Evolutionary conservation across 495 filamentous ascomycete genomes (phyloP).

Genomic region (Neurospora sp.): DNA sequence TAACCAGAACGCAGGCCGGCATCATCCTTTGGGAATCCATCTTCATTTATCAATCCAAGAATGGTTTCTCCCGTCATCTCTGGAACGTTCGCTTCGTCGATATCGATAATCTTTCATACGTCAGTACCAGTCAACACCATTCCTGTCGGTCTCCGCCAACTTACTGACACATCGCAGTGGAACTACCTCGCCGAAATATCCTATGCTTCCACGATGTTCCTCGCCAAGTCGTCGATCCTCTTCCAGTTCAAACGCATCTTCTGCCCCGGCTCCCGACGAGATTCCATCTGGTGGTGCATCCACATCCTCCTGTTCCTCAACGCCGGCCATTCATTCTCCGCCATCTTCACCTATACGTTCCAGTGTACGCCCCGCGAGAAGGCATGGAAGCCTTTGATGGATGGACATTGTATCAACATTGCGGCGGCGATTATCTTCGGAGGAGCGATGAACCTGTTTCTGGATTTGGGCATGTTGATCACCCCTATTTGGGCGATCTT

Average conservation of each 20-base stretch:
- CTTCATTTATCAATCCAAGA: conserved; percentile 12
- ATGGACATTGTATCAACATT: conserved; percentile 21
- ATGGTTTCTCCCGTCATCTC: conserved; percentile 16
- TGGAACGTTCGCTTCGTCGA: conserved; percentile 13
- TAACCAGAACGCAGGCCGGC: conserved; percentile 2
- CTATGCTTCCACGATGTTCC: conserved; percentile 15
- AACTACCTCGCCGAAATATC: conserved; percentile 18
- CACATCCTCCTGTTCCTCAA: conserved; percentile 18
- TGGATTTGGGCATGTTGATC: conserved; percentile 21
- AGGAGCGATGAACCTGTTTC: conserved; percentile 19
- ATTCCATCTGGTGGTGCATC: conserved; percentile 21
- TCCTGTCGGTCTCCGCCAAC: background rate
- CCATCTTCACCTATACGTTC: conserved; percentile 19
- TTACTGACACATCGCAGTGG: conserved; percentile 1
- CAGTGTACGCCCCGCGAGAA: conserved; percentile 20
- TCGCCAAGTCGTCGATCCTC: conserved; percentile 18
- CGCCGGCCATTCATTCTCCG: conserved; percentile 13
- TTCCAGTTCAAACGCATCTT: conserved; percentile 17
- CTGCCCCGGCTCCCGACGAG: conserved; percentile 11
- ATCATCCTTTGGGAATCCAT: conserved; percentile 17
- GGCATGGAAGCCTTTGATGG: conserved; percentile 13
- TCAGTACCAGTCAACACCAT: background rate
- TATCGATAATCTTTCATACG: conserved; percentile 9
- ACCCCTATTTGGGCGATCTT: conserved; percentile 20
- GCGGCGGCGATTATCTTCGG: conserved; percentile 9